phyloP scores from a whole-genome alignment of 1,284 basidiomycete species.

The Cystobasidiaceae sp. region DNA sequence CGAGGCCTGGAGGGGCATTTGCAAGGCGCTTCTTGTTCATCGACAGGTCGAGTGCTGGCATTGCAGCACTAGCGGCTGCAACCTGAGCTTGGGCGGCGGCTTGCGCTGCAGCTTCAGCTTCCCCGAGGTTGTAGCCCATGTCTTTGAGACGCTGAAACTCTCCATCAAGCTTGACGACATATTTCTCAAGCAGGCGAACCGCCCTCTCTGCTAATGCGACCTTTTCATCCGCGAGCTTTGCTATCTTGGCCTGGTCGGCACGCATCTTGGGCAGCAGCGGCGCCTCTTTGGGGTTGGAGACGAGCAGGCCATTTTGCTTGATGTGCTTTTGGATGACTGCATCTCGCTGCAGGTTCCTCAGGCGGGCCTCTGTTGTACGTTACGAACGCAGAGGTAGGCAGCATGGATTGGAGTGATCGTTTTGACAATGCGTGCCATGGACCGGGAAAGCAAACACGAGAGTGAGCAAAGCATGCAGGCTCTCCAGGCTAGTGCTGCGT shows the following conservation, averaged over 20 bases:
- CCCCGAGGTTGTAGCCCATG: conserved; percentile 29
- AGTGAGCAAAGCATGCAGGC: conserved; percentile 12
- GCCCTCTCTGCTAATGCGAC: conserved; percentile 40
- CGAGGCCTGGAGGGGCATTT: too few species aligned
- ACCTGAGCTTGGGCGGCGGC: conserved; percentile 14
- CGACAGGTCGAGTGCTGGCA: conserved; percentile 8
- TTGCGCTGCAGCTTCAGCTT: conserved; percentile 25
- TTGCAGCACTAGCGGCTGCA: conserved; percentile 1
- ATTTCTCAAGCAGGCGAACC: conserved; percentile 36
- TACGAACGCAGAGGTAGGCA: background rate
- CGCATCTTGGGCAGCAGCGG: conserved; percentile 31
- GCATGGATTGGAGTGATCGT: too few species aligned
- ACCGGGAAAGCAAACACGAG: conserved; percentile 33
- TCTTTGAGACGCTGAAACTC: conserved; percentile 29
- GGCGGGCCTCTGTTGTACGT: conserved; percentile 24
- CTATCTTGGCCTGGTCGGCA: conserved; percentile 36
- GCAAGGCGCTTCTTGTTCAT: background rate
- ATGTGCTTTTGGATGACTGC: conserved; percentile 30
- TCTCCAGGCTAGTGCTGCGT: conserved; percentile 17
- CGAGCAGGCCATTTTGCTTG: conserved; percentile 26
- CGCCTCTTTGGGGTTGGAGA: conserved; percentile 32
- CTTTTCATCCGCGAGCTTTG: conserved; percentile 39
- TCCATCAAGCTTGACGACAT: conserved; percentile 17
- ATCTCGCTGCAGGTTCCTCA: conserved; percentile 21
- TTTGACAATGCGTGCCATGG: too few species aligned